Conservation (phyloP, 352 stramenopile genomes). For the Phytophthora nicotianae region DNA sequence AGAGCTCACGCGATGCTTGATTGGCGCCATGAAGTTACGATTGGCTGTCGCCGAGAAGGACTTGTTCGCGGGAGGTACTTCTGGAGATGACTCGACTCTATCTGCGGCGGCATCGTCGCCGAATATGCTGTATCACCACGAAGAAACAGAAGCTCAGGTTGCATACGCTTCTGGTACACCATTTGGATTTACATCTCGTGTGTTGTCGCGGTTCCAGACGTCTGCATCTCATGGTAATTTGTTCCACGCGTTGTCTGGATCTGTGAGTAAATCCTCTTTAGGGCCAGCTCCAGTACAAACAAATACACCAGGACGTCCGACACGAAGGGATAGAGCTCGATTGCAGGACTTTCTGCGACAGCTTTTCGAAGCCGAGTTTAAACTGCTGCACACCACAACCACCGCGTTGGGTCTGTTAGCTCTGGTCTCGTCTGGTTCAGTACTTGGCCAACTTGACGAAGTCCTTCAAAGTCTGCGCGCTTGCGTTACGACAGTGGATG, state of each 20-base stretch:
- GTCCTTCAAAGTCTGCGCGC: slow-evolving; percentile 44
- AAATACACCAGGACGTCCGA: slow-evolving; percentile 21
- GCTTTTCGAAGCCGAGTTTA: slow-evolving; percentile 69
- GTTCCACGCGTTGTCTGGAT: slow-evolving; percentile 60
- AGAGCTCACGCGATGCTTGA: slow-evolving; percentile 69
- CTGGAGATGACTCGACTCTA: slow-evolving; percentile 30
- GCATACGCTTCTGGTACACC: slow-evolving; percentile 25
- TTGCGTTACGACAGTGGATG: slow-evolving; percentile 67
- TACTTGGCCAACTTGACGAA: slow-evolving; percentile 41
- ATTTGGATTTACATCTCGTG: slow-evolving; percentile 68
- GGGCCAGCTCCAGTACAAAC: slow-evolving; percentile 4
- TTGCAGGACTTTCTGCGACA: slow-evolving; percentile 50
- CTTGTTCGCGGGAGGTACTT: slow-evolving; percentile 28
- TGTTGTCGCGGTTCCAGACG: slow-evolving; percentile 75
- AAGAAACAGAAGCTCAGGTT: slow-evolving; percentile 10
- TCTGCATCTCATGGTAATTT: slow-evolving; percentile 55
- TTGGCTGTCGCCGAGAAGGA: slow-evolving; percentile 67
- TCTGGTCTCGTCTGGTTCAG: slow-evolving; percentile 49
- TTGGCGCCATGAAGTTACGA: slow-evolving; percentile 56
- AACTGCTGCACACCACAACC: slow-evolving; percentile 56
- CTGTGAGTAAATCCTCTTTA: slow-evolving; percentile 32
- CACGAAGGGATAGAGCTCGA: slow-evolving; percentile 35
- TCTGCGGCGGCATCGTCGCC: slow-evolving; percentile 32
- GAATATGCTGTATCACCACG: slow-evolving; percentile 31
- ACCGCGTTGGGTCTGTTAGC: slow-evolving; percentile 65